Evolutionary conservation across 495 filamentous ascomycete species (phyloP).

Genomic region (Neurospora sp.): DNA sequence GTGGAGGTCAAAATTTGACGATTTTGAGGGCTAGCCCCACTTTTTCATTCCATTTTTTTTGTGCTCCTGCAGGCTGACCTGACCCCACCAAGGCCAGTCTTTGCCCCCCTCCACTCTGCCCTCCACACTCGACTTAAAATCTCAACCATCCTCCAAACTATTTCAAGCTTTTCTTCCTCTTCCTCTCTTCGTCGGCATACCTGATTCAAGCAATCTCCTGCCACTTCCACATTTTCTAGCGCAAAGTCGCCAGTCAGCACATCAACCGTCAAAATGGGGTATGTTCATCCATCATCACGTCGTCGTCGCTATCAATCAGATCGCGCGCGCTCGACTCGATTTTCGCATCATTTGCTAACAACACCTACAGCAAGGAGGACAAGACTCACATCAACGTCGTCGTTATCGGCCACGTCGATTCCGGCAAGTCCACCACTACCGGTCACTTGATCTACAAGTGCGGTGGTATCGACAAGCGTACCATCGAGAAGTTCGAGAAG

Average conservation of each 20-base stretch:
- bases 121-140: constrained; percentile 20
- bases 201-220: constrained; percentile 29
- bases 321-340: not conserved
- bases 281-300: constrained; percentile 3
- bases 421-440: constrained; percentile 95
- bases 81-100: constrained; percentile 14
- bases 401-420: constrained; percentile 99
- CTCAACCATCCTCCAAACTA: constrained; percentile 19
- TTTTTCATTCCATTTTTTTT: constrained; percentile 14
- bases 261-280: constrained; percentile 25
- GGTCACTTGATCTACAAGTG: constrained; percentile 99
- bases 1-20: not conserved
- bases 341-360: constrained; percentile 12
- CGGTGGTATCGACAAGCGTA: constrained; percentile 99
- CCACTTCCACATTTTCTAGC: constrained; percentile 19
- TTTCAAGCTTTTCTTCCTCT: constrained; percentile 14
- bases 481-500: constrained; percentile 99
- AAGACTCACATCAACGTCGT: constrained; percentile 93
- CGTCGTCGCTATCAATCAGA: not conserved
- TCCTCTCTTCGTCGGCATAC: constrained; percentile 27
- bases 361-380: constrained; percentile 58
- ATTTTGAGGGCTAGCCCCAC: constrained; percentile 21
- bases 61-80: constrained; percentile 1
- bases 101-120: constrained; percentile 5
- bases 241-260: constrained; percentile 12